These are phyloP conservation scores for Pleurotus cornucopiae DNA, from an alignment of 768 basidiomycete genomes.

Conservation along the genomic window DNA sequence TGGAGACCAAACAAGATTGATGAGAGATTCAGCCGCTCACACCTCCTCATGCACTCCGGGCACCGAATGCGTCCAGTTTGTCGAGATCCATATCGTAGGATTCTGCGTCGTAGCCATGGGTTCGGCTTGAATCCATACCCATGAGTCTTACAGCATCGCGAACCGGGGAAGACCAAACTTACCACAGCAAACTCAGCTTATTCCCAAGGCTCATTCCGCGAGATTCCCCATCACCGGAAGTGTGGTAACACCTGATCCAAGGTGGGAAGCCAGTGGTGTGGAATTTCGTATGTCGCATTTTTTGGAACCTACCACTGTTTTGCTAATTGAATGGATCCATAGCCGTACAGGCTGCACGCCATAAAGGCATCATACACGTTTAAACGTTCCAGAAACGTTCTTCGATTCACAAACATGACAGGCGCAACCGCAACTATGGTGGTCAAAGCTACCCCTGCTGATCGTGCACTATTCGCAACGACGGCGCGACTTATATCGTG, in stretches of 20 bases:
- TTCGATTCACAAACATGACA: neutral
- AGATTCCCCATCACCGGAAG: neutral
- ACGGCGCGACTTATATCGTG: constrained; percentile 50
- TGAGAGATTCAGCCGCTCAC: too few species aligned
- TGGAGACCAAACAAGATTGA: too few species aligned
- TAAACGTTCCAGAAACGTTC: neutral
- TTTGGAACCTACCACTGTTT: neutral
- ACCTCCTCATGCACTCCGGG: too few species aligned
- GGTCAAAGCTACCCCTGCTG: constrained; percentile 26
- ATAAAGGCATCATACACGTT: too few species aligned
- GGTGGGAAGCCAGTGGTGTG: neutral
- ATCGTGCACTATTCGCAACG: constrained; percentile 45
- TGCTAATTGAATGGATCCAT: neutral
- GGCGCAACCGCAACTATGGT: constrained; percentile 18
- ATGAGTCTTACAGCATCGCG: neutral
- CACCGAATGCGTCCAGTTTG: neutral
- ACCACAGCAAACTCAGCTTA: constrained; percentile 1
- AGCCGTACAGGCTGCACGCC: too few species aligned
- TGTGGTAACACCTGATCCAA: neutral
- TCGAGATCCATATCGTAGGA: constrained; percentile 1
- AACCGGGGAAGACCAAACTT: neutral
- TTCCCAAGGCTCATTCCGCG: neutral
- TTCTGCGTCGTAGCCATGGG: constrained; percentile 2
- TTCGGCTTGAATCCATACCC: constrained; percentile 6
- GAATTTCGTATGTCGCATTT: neutral